These are phyloP conservation scores for Trichoderma lentiforme DNA, from an alignment of 2,329 filamentous ascomycete species.

Conservation along the genomic window DNA sequence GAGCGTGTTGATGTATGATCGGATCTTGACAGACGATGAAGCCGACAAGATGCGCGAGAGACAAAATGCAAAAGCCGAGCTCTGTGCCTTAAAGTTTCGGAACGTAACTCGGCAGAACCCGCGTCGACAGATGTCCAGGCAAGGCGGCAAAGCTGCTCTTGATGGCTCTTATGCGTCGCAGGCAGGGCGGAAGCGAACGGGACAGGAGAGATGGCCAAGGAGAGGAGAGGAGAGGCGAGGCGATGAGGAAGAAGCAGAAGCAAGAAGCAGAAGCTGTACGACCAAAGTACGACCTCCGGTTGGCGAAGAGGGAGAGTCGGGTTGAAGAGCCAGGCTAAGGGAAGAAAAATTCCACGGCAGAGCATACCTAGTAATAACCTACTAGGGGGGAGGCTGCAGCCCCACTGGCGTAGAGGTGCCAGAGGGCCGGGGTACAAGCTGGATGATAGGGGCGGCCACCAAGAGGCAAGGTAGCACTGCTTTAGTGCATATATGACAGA, in stretches of 20 bases:
- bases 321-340: constrained; percentile 16
- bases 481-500: constrained; percentile 18
- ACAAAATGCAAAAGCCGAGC: background rate
- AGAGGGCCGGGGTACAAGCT: constrained; percentile 1
- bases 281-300: constrained; percentile 4
- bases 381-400: constrained; percentile 13
- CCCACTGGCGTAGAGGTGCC: background rate
- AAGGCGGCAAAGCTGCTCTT: constrained; percentile 7
- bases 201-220: constrained; percentile 18
- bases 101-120: constrained; percentile 16
- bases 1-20: background rate
- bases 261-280: constrained; percentile 3
- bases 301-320: constrained; percentile 17
- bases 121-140: constrained; percentile 19
- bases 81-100: background rate
- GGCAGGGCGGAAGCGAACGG: background rate
- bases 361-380: constrained; percentile 16
- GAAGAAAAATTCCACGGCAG: constrained; percentile 19
- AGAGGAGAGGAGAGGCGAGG: constrained; percentile 17
- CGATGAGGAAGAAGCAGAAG: constrained; percentile 1
- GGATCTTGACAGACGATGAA: background rate
- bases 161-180: constrained; percentile 18
- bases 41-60: constrained; percentile 11
- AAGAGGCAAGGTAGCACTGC: background rate
- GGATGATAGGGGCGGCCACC: constrained; percentile 13